Percentiles rank a stretch among this genome's conserved stretches.
These are phyloP conservation scores for Ustilago esculenta DNA, from an alignment of 1,284 basidiomycete genomes.

Conservation along the genomic window DNA sequence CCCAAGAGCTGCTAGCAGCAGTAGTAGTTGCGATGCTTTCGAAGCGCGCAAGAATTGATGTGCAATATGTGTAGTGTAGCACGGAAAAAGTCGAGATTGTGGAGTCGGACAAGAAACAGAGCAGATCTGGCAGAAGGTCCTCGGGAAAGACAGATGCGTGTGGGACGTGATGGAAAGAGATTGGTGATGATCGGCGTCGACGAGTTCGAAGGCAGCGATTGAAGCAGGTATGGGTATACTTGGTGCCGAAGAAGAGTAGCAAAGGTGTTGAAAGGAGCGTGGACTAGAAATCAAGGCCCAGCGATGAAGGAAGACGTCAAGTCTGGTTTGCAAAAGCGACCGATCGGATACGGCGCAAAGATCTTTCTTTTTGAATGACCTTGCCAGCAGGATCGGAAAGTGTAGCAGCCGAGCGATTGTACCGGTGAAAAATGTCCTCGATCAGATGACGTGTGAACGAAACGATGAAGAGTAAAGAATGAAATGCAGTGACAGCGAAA, in stretches of 20 bases:
- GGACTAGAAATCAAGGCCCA: neutral
- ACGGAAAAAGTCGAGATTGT: no score
- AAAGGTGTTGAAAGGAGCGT: slow-evolving; percentile 4
- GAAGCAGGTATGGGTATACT: slow-evolving; percentile 1
- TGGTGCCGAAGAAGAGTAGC: neutral
- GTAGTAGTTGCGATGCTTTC: no score
- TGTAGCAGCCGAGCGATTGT: neutral
- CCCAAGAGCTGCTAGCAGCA: no score
- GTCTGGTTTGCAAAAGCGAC: neutral
- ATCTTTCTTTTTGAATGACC: slow-evolving; percentile 2
- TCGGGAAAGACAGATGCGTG: neutral
- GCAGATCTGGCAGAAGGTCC: neutral
- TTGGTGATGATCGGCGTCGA: no score
- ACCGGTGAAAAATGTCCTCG: neutral
- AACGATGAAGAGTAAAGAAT: neutral
- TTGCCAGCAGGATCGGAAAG: slow-evolving; percentile 24
- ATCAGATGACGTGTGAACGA: neutral
- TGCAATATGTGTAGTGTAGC: no score
- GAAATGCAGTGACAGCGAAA: no score
- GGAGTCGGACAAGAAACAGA: no score
- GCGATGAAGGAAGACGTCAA: neutral
- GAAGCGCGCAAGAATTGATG: no score
- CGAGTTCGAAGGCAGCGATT: neutral
- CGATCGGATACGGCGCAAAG: neutral
- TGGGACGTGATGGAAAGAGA: neutral